Percentiles rank a stretch among this genome's conserved stretches.
phyloP scores from a whole-genome alignment of 2,329 filamentous ascomycete genomes.

The Clonostachys byssicola region DNA sequence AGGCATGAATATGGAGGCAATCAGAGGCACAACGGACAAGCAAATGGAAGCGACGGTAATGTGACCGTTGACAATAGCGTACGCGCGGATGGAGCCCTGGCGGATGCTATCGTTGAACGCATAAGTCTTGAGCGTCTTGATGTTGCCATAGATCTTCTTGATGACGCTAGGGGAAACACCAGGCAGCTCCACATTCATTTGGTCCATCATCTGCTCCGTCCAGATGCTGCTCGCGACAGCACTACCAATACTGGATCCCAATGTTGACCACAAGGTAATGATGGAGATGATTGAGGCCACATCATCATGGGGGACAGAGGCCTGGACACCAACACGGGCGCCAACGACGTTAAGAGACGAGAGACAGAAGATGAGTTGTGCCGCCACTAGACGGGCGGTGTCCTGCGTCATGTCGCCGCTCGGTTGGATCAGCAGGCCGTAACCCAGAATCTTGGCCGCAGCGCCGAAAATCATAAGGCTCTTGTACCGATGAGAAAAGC shows the following conservation, averaged over 20 bases:
- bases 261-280: slow-evolving; percentile 29
- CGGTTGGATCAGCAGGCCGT: slow-evolving; percentile 23
- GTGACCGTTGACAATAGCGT: slow-evolving; percentile 25
- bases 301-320: slow-evolving; percentile 35
- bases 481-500: slow-evolving; percentile 33
- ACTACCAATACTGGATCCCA: slow-evolving; percentile 30
- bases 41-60: slow-evolving; percentile 22
- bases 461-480: slow-evolving; percentile 30
- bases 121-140: slow-evolving; percentile 23
- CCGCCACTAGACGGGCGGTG: slow-evolving; percentile 23
- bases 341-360: slow-evolving; percentile 30
- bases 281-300: slow-evolving; percentile 29
- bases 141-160: slow-evolving; percentile 23
- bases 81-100: slow-evolving; percentile 28
- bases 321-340: slow-evolving; percentile 30
- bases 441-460: slow-evolving; percentile 23
- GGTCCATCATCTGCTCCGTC: slow-evolving; percentile 28
- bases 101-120: slow-evolving; percentile 23
- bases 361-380: slow-evolving; percentile 28
- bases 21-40: slow-evolving; percentile 20
- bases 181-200: slow-evolving; percentile 22
- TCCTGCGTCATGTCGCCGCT: slow-evolving; percentile 21
- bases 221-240: slow-evolving; percentile 29
- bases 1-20: slow-evolving; percentile 33
- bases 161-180: slow-evolving; percentile 13